A percentile compares a stretch with the other conserved stretches of the same genome.
phyloP scores from a whole-genome alignment of 164 flowering plant genomes.

The Macadamia tetraphylla region DNA sequence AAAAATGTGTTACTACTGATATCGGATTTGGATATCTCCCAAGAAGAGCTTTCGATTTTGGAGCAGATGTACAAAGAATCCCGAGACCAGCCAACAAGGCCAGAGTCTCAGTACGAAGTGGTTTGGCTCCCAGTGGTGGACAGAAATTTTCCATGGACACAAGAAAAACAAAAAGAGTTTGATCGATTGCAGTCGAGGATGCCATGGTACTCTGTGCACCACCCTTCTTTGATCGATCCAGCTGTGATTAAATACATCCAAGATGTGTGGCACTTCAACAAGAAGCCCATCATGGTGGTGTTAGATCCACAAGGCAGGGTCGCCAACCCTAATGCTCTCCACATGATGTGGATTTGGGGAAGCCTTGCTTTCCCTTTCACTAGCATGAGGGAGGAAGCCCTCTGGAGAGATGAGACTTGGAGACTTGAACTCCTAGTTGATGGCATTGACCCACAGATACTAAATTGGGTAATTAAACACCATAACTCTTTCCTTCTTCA shows the following conservation, averaged over 20 bases:
- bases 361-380: constrained; percentile 36
- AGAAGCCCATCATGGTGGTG: constrained; percentile 31
- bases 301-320: constrained; percentile 30
- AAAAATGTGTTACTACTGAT: constrained; percentile 68
- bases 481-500: no score
- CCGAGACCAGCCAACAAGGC: constrained; percentile 26
- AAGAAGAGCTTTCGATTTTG: constrained; percentile 53
- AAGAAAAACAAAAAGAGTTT: constrained; percentile 27
- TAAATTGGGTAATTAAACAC: constrained; percentile 25
- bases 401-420: constrained; percentile 34
- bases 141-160: constrained; percentile 35
- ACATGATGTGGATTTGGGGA: constrained; percentile 41
- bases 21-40: constrained; percentile 59
- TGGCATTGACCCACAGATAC: constrained; percentile 22
- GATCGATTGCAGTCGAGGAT: constrained; percentile 29
- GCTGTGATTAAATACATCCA: constrained; percentile 28
- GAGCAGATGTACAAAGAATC: constrained; percentile 53
- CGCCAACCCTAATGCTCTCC: constrained; percentile 24
- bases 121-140: constrained; percentile 82
- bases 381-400: constrained; percentile 16
- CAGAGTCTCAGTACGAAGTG: constrained; percentile 62
- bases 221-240: constrained; percentile 41
- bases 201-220: constrained; percentile 62
- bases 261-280: constrained; percentile 20
- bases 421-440: constrained; percentile 32